phyloP scores from a whole-genome alignment of 805 yeast species.

The Candida morakotiae region DNA sequence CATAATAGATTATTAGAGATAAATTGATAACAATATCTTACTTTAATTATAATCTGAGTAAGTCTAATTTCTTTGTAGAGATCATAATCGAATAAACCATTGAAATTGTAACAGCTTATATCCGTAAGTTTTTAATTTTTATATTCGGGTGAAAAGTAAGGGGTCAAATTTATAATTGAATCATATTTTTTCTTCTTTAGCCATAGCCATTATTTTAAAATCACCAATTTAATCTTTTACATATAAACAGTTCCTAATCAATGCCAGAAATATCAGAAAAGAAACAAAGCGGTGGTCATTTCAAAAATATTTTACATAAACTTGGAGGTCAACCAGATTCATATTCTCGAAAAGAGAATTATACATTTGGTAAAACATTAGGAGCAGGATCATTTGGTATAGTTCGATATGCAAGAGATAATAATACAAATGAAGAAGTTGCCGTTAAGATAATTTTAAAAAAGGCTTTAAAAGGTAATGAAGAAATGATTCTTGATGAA shows the following conservation, averaged over 20 bases:
- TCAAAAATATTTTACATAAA: constrained; percentile 45
- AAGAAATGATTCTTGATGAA: constrained; percentile 75
- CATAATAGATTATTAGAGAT: too few relatives aligned
- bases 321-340: constrained; percentile 71
- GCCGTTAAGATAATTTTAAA: constrained; percentile 92
- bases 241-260: too few relatives aligned
- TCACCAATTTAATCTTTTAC: too few relatives aligned
- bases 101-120: too few relatives aligned
- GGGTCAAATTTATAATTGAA: too few relatives aligned
- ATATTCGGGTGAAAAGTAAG: too few relatives aligned
- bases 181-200: background rate
- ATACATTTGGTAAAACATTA: constrained; percentile 83
- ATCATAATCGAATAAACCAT: too few relatives aligned
- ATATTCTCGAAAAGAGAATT: constrained; percentile 61
- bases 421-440: constrained; percentile 75
- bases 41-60: too few relatives aligned
- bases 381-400: constrained; percentile 99
- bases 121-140: too few relatives aligned
- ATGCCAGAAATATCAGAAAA: constrained; percentile 1
- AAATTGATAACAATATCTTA: too few relatives aligned
- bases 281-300: constrained; percentile 9
- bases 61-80: too few relatives aligned
- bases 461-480: constrained; percentile 85
- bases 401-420: constrained; percentile 88
- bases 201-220: too few relatives aligned